A percentile compares a stretch with the other conserved stretches of the same genome.
phyloP scores from a whole-genome alignment of 148 eudicot genomes.

The Euryodendron excelsum region DNA sequence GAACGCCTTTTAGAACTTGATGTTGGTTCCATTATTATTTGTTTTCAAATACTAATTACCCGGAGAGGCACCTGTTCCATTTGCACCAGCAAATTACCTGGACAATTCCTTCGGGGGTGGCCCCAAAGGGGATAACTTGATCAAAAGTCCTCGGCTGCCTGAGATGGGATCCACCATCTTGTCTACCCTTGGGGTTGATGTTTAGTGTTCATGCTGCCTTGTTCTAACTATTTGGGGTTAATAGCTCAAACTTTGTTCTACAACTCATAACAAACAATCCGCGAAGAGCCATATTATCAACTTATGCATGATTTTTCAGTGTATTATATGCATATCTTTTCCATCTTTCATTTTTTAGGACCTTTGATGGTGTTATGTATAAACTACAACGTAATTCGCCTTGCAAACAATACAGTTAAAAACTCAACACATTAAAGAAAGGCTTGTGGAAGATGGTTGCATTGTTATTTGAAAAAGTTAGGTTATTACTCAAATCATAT shows the following conservation, averaged over 20 bases:
- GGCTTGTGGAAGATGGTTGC: neutral
- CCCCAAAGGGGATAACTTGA: neutral
- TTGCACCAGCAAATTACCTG: neutral
- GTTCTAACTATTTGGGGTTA: conserved; percentile 7
- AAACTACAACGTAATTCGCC: neutral
- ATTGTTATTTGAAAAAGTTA: neutral
- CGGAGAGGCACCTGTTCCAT: neutral
- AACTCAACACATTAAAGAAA: neutral
- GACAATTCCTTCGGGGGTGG: neutral
- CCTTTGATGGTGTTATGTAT: neutral
- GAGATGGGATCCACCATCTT: neutral
- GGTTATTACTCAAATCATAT: neutral
- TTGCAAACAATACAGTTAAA: neutral
- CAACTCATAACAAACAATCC: neutral
- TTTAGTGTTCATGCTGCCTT: neutral
- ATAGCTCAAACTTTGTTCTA: neutral
- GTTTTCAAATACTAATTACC: neutral
- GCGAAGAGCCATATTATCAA: neutral
- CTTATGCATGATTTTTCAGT: neutral
- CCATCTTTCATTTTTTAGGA: neutral
- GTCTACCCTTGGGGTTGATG: neutral
- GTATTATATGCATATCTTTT: neutral
- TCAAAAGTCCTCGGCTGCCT: neutral
- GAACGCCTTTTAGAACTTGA: neutral
- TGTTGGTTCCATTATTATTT: neutral